A percentile compares a stretch with the other conserved stretches of the same genome.
Evolutionary conservation across 768 basidiomycete genomes (phyloP).

Genomic region (Cystobasidium ongulense): DNA sequence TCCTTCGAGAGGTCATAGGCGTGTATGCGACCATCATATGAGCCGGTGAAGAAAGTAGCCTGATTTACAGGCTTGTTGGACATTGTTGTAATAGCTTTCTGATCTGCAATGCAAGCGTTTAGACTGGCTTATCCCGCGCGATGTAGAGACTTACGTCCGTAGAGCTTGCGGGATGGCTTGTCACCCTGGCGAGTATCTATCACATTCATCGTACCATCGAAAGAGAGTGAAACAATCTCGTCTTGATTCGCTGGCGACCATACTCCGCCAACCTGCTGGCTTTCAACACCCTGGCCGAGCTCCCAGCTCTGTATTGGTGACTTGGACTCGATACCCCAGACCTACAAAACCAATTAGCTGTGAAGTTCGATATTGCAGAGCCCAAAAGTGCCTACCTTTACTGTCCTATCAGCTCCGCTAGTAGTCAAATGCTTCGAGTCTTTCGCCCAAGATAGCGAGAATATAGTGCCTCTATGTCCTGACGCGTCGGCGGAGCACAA

Average conservation of each 20-base stretch:
- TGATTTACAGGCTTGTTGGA: conserved; percentile 34
- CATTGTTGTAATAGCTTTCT: conserved; percentile 66
- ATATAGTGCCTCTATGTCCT: conserved; percentile 34
- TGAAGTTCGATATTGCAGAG: neutral
- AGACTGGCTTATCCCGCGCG: neutral
- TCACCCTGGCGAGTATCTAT: conserved; percentile 65
- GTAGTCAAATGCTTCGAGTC: conserved; percentile 5
- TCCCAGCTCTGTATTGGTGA: conserved; percentile 48
- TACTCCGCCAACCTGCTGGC: conserved; percentile 78
- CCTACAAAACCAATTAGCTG: conserved; percentile 64
- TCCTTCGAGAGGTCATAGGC: conserved; percentile 55
- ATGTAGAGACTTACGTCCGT: conserved; percentile 48
- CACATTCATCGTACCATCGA: conserved; percentile 71
- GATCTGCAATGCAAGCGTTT: conserved; percentile 40
- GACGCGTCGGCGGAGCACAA: conserved; percentile 49
- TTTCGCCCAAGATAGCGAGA: conserved; percentile 20
- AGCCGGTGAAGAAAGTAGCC: conserved; percentile 52
- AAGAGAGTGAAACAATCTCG: conserved; percentile 69
- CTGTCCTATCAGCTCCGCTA: conserved; percentile 25
- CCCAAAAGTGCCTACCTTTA: conserved; percentile 3
- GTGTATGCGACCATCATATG: conserved; percentile 67
- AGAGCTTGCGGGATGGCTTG: conserved; percentile 57
- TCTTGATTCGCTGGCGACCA: conserved; percentile 56
- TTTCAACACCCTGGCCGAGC: conserved; percentile 57
- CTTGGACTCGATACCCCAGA: conserved; percentile 74